Evolutionary conservation across 2,329 filamentous ascomycete species (phyloP).

Genomic region (Lasiodiplodia gonubiensis): DNA sequence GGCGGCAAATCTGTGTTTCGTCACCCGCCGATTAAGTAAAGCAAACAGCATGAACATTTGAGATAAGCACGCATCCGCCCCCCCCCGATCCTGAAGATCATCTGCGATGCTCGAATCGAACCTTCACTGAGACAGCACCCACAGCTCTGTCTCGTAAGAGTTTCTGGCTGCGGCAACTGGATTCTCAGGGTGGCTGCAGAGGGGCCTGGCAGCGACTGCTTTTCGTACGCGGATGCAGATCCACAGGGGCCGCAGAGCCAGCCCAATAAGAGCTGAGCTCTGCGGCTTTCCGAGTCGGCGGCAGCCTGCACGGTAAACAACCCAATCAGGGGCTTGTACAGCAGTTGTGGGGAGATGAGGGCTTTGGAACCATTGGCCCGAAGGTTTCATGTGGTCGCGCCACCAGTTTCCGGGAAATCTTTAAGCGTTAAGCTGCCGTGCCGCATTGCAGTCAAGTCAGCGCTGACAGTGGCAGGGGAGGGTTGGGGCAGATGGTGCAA

Average conservation of each 20-base stretch:
- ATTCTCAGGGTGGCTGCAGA: constrained; percentile 21
- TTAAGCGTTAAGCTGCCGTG: constrained; percentile 17
- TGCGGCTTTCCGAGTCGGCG: constrained; percentile 13
- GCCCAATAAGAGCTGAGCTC: constrained; percentile 16
- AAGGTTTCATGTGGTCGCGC: constrained; percentile 17
- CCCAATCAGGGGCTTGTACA: constrained; percentile 24
- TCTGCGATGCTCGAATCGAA: not conserved
- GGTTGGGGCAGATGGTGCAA: constrained; percentile 8
- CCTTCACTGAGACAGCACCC: constrained; percentile 8
- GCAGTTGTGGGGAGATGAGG: constrained; percentile 9
- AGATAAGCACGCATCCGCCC: constrained; percentile 13
- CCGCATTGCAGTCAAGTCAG: constrained; percentile 22
- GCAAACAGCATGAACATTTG: constrained; percentile 25
- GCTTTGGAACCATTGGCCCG: constrained; percentile 12
- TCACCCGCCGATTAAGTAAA: constrained; percentile 20
- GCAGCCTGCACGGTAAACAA: constrained; percentile 12
- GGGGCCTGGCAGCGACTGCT: constrained; percentile 2
- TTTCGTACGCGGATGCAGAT: constrained; percentile 11
- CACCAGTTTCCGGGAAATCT: constrained; percentile 7
- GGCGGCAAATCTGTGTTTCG: constrained; percentile 17
- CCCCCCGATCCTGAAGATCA: not conserved
- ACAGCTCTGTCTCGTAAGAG: not conserved
- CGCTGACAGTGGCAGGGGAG: constrained; percentile 18
- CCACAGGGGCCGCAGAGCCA: constrained; percentile 16
- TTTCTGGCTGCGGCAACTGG: not conserved